Percentiles rank a stretch among this genome's conserved stretches.
Conservation (phyloP, 768 basidiomycete genomes). For the Suillus brevipes region DNA sequence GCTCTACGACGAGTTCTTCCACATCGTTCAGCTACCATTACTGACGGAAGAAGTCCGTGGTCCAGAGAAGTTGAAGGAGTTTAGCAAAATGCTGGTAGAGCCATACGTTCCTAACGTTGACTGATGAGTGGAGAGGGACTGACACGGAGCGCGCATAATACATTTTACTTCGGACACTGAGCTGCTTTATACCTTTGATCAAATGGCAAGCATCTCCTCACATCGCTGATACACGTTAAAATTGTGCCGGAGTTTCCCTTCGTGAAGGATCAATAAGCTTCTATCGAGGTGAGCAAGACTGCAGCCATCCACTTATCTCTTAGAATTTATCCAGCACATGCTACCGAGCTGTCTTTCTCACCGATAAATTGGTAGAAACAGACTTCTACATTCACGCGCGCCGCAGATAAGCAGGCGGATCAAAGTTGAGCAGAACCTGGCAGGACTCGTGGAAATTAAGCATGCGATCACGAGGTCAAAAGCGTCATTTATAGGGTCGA, state of each 20-base stretch:
- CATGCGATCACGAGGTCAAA: neutral
- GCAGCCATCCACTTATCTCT: neutral
- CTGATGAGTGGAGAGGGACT: slow-evolving; percentile 9
- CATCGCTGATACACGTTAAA: neutral
- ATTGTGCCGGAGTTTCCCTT: neutral
- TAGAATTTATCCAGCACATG: neutral
- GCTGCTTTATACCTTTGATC: slow-evolving; percentile 4
- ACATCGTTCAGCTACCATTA: slow-evolving; percentile 90
- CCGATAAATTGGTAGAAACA: neutral
- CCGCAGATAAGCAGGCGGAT: neutral
- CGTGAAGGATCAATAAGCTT: neutral
- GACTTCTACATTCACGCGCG: neutral
- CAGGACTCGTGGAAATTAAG: neutral
- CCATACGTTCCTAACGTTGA: slow-evolving; percentile 60
- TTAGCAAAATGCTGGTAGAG: slow-evolving; percentile 87
- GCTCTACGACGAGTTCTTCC: slow-evolving; percentile 97
- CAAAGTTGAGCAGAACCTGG: neutral
- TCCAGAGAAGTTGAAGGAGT: slow-evolving; percentile 88
- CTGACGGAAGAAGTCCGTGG: slow-evolving; percentile 97
- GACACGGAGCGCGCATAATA: neutral
- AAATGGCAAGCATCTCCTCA: neutral
- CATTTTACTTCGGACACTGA: neutral
- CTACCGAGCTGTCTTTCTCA: neutral
- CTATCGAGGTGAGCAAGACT: neutral
- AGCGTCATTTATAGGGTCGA: neutral